Evolutionary conservation across 192 early-diverging fungal genomes (phyloP), one percentile per base, ranked within the genome.

Genomic region (Pecoramyces ruminantium): DNA sequence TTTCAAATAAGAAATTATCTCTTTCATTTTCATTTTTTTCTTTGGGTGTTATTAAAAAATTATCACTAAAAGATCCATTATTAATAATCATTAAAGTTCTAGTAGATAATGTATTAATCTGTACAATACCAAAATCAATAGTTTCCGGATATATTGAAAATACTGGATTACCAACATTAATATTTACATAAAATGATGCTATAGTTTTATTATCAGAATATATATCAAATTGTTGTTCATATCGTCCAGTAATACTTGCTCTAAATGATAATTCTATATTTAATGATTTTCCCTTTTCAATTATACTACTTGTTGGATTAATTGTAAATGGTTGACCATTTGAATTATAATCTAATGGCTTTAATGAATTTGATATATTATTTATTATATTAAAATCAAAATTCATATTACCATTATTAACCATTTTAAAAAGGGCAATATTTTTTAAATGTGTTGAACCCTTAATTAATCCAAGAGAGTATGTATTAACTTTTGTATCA

Each of bases 111-210:
- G 87, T 86, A 11, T 86, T 83, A 42, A 83, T 42, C 12, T 77
- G 39, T 5, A 91, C 83, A 13, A 91, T 84, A 12, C 90, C 90
- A 85, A 90, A 92, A 38, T 92, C 90, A 5, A 92, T 29, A 0
- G 80, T 29, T 13, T 29, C 29, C 6, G 86, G 84, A 34, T 81
- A 83, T 28, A 89, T 78, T 27, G 39, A 78, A 42, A 92, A 82
- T 28, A 82, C 81, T 2, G 90, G 90, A 77, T 84, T 85, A n/a
- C 90, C 90, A 21, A 91, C 84, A 38, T 81, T 82, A 2, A 87
- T 87, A 13, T 83, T 86, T 15, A 91, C 81, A 16, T 83, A 83
- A 78, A 92, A 91, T 30, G 38, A 28, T 18, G 77, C 38, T 27
- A 81, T 25, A 0, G 38, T 16, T 29, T 81, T 29, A 21, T 51